These are phyloP conservation scores for Ophiostoma angusticollis DNA, from an alignment of 2,329 filamentous ascomycete genomes.

Conservation along the genomic window DNA sequence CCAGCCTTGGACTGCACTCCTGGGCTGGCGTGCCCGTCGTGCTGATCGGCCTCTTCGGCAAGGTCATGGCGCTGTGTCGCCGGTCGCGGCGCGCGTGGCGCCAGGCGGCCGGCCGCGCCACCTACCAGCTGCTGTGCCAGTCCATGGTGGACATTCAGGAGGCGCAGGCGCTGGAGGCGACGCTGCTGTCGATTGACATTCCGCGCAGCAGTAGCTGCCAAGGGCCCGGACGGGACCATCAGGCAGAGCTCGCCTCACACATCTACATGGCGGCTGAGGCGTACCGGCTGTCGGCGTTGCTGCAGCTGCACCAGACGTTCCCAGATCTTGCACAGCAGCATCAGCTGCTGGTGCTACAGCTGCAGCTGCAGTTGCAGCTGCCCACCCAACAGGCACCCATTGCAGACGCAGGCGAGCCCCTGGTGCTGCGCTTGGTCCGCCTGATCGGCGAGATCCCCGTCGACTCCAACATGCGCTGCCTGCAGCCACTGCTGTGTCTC, in stretches of 20 bases:
- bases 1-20: constrained; percentile 19
- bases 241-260: constrained; percentile 18
- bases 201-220: not conserved
- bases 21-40: constrained; percentile 27
- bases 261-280: constrained; percentile 25
- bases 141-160: constrained; percentile 21
- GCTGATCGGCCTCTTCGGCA: constrained; percentile 22
- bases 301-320: constrained; percentile 28
- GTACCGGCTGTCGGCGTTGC: constrained; percentile 23
- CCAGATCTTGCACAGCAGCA: constrained; percentile 13
- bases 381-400: no score
- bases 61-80: constrained; percentile 25
- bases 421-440: constrained; percentile 11
- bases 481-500: constrained; percentile 16
- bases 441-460: constrained; percentile 13
- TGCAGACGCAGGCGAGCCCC: no score
- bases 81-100: constrained; percentile 20
- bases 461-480: constrained; percentile 15
- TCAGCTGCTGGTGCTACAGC: not conserved
- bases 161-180: constrained; percentile 23
- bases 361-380: no score
- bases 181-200: constrained; percentile 21
- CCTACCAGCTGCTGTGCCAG: constrained; percentile 16
- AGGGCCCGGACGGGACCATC: not conserved
- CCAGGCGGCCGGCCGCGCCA: constrained; percentile 14